Conservation (phyloP, 768 basidiomycete species). For the Serendipita sp. region DNA sequence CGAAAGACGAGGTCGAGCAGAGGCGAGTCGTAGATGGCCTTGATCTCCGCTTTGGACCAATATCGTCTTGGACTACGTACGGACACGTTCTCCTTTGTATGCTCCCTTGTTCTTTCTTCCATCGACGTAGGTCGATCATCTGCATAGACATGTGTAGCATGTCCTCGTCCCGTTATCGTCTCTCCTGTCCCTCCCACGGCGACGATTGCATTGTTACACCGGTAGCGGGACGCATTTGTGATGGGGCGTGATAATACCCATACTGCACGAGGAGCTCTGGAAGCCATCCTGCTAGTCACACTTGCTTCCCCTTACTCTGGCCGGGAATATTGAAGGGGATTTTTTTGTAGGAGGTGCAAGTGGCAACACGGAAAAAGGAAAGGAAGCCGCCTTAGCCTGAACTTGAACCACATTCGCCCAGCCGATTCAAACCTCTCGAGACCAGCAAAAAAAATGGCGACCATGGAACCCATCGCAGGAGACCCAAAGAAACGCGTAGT, state of each 20-base stretch:
- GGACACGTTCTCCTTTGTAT: background rate
- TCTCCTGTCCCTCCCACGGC: too few species aligned
- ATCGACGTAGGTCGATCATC: background rate
- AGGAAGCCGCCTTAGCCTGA: background rate
- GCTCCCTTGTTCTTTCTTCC: too few species aligned
- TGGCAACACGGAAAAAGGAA: too few species aligned
- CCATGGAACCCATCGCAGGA: constrained; percentile 49
- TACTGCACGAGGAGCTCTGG: too few species aligned
- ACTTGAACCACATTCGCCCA: background rate
- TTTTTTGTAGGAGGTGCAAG: too few species aligned
- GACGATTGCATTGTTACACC: too few species aligned
- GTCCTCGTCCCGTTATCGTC: background rate
- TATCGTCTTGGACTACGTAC: constrained; percentile 29
- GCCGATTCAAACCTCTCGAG: too few species aligned
- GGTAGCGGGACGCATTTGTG: too few species aligned
- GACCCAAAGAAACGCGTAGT: constrained; percentile 84
- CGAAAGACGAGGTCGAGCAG: constrained; percentile 80
- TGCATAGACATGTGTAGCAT: background rate
- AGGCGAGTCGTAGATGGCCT: constrained; percentile 70
- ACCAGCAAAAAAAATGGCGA: constrained; percentile 2
- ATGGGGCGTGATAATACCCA: too few species aligned
- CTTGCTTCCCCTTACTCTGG: too few species aligned
- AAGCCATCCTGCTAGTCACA: too few species aligned
- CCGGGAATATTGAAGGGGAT: too few species aligned
- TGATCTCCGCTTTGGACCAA: constrained; percentile 71